A percentile compares a stretch with the other conserved stretches of the same genome.
phyloP scores from a whole-genome alignment of 139 green algal genomes.

The Choricystis sp. region DNA sequence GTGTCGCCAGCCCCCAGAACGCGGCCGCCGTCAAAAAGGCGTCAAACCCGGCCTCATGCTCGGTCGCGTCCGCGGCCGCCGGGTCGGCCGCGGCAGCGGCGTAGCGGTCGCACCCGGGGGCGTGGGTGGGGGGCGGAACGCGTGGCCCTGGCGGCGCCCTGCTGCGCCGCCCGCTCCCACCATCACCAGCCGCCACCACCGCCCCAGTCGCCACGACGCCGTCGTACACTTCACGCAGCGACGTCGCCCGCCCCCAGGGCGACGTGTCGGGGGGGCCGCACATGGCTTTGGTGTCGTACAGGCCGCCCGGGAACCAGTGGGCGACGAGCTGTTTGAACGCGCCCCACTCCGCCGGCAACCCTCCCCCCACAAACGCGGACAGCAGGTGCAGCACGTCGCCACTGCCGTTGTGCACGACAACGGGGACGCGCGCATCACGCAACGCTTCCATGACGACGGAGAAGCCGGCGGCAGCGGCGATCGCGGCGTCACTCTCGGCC shows the following conservation, averaged over 20 bases:
- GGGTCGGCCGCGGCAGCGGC: conserved; percentile 2
- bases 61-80: conserved; percentile 7
- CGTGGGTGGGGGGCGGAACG: conserved; percentile 8
- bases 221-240: not conserved
- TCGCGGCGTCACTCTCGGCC: no score
- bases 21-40: conserved; percentile 54
- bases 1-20: not conserved
- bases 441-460: not conserved
- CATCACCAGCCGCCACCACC: no score
- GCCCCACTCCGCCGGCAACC: not conserved
- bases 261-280: no score
- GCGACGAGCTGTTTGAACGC: not conserved
- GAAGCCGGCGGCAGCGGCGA: not conserved
- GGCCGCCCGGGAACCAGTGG: conserved; percentile 43
- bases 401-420: not conserved
- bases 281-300: conserved; percentile 57
- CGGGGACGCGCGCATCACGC: not conserved
- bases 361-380: not conserved
- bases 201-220: no score
- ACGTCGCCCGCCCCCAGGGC: no score
- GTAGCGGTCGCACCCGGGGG: conserved; percentile 19
- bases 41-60: conserved; percentile 62
- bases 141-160: not conserved
- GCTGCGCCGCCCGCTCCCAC: no score
- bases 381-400: not conserved